Conservation (phyloP, 2,329 filamentous ascomycete genomes). For the Elsinoe perseae region DNA sequence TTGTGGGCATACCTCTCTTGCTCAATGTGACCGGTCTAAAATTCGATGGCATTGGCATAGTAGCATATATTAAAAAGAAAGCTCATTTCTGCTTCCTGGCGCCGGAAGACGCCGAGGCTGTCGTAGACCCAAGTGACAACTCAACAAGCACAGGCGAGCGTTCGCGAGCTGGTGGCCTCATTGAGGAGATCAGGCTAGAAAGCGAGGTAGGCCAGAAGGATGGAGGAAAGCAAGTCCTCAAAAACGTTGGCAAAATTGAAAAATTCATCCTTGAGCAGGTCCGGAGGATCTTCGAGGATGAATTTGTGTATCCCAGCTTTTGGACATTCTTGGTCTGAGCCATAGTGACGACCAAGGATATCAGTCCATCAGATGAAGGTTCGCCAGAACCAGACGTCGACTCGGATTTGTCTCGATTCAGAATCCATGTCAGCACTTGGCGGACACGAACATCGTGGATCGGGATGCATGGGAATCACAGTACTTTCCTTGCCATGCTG, state of each 20-base stretch:
- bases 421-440: no score
- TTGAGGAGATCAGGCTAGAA: slow-evolving; percentile 92
- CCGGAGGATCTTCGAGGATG: slow-evolving; percentile 92
- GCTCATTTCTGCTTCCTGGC: slow-evolving; percentile 93
- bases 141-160: slow-evolving; percentile 18
- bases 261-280: slow-evolving; percentile 96
- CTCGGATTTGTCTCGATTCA: no score
- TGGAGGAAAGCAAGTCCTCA: slow-evolving; percentile 85
- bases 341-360: no score
- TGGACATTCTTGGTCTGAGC: slow-evolving; percentile 93
- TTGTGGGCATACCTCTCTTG: slow-evolving; percentile 89
- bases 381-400: no score
- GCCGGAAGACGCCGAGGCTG: slow-evolving; percentile 75
- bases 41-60: slow-evolving; percentile 88
- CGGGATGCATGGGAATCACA: no score
- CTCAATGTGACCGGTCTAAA: slow-evolving; percentile 90
- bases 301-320: slow-evolving; percentile 96
- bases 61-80: slow-evolving; percentile 81
- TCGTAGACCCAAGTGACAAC: slow-evolving; percentile 38
- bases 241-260: slow-evolving; percentile 98
- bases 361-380: no score
- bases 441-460: no score
- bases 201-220: slow-evolving; percentile 94
- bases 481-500: background rate
- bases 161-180: slow-evolving; percentile 59